These are phyloP conservation scores for Pleurotus sapidus DNA, from an alignment of 768 basidiomycete genomes.

Conservation along the genomic window DNA sequence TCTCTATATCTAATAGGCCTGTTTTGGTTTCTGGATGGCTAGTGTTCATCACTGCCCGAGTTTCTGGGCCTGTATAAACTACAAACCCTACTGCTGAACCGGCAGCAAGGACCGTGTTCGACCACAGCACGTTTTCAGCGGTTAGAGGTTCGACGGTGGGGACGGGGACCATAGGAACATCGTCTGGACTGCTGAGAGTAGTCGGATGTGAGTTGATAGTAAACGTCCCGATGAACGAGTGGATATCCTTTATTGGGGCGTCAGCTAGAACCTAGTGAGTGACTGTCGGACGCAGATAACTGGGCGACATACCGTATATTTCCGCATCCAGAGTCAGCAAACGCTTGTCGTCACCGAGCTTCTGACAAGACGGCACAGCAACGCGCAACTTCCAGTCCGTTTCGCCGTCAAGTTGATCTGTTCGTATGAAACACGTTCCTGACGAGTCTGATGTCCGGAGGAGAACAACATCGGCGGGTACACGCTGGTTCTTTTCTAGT, in stretches of 20 bases:
- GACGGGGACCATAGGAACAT: constrained; percentile 37
- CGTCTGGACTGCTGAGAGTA: constrained; percentile 21
- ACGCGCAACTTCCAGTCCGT: constrained; percentile 98
- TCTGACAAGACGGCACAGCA: constrained; percentile 82
- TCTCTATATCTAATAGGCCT: constrained; percentile 89
- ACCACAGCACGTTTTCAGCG: constrained; percentile 95
- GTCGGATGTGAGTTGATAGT: constrained; percentile 51
- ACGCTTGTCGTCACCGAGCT: constrained; percentile 45
- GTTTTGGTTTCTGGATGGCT: constrained; percentile 95
- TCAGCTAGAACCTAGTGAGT: constrained; percentile 57
- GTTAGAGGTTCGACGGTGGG: constrained; percentile 80
- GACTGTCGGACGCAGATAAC: constrained; percentile 12
- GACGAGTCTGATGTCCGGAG: constrained; percentile 84
- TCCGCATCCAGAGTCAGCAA: constrained; percentile 78
- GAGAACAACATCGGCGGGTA: constrained; percentile 91
- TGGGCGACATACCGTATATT: constrained; percentile 63
- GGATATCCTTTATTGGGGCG: constrained; percentile 94
- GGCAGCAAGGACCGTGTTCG: constrained; percentile 95
- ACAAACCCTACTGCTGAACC: constrained; percentile 92
- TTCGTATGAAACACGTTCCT: constrained; percentile 96
- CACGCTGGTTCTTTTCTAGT: constrained; percentile 95
- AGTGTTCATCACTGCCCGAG: constrained; percentile 98
- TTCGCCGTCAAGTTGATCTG: constrained; percentile 97
- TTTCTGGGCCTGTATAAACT: constrained; percentile 92
- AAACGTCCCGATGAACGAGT: constrained; percentile 91